phyloP scores from a whole-genome alignment of 345 rosid genomes.

The Salix arbutifolia region DNA sequence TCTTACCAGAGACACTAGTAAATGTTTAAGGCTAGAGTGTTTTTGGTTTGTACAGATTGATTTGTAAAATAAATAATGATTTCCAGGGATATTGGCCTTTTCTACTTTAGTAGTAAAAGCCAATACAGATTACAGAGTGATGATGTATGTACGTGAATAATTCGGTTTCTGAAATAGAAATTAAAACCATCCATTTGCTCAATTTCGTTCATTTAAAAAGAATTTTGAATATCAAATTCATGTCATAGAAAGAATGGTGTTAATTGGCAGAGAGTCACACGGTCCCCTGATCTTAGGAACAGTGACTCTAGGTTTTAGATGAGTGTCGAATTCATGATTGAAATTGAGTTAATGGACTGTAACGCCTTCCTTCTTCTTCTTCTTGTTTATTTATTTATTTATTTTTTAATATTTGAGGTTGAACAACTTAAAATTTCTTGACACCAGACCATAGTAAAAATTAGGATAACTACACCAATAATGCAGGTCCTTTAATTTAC shows the following conservation, averaged over 20 bases:
- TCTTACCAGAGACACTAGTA: too few species aligned
- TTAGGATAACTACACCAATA: too few species aligned
- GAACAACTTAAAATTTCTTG: too few species aligned
- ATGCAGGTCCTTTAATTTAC: too few species aligned
- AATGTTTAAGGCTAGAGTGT: not conserved
- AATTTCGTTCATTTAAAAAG: not conserved
- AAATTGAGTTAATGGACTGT: too few species aligned
- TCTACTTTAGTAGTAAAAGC: not conserved
- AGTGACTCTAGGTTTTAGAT: too few species aligned
- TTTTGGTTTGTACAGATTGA: conserved; percentile 20
- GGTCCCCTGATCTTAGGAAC: too few species aligned
- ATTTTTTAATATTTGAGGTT: too few species aligned
- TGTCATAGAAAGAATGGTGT: not conserved
- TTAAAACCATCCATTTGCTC: not conserved
- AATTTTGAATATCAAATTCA: not conserved
- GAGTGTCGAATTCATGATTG: too few species aligned
- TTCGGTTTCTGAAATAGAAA: not conserved
- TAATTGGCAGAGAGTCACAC: not conserved
- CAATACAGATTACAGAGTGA: not conserved
- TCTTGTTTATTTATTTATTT: too few species aligned
- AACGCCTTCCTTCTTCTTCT: too few species aligned
- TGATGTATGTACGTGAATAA: not conserved
- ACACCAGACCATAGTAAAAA: too few species aligned
- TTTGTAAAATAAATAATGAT: conserved; percentile 4
- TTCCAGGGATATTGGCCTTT: conserved; percentile 9